phyloP scores from a whole-genome alignment of 768 basidiomycete genomes.

The Hemileccinum rubropunctum region DNA sequence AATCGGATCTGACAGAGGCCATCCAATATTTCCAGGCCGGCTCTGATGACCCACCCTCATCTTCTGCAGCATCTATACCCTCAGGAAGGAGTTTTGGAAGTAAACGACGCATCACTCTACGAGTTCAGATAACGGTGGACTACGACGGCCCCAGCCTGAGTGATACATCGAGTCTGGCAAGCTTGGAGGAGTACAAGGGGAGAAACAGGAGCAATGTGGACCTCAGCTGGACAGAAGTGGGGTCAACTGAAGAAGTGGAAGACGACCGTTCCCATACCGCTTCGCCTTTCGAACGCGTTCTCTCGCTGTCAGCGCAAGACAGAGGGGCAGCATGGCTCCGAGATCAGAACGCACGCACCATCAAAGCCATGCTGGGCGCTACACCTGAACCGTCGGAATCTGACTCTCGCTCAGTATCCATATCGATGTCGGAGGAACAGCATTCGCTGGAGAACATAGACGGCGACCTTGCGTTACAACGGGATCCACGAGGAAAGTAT shows the following conservation, averaged over 20 bases:
- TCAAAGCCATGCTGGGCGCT: conserved; percentile 57
- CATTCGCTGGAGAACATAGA: conserved; percentile 42
- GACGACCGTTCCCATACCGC: conserved; percentile 50
- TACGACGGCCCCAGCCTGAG: conserved; percentile 91
- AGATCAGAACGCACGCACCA: conserved; percentile 72
- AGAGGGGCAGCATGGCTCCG: conserved; percentile 79
- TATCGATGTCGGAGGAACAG: conserved; percentile 28
- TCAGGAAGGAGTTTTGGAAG: conserved; percentile 62
- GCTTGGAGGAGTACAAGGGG: conserved; percentile 67
- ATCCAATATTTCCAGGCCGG: conserved; percentile 83
- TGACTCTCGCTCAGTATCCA: conserved; percentile 45
- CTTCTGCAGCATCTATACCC: conserved; percentile 71
- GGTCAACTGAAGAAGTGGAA: conserved; percentile 46
- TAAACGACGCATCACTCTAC: conserved; percentile 74
- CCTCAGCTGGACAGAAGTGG: conserved; percentile 44
- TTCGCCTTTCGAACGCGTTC: conserved; percentile 38
- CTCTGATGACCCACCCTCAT: conserved; percentile 64
- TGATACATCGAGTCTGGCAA: conserved; percentile 80
- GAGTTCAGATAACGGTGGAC: conserved; percentile 76
- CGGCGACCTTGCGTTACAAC: conserved; percentile 65
- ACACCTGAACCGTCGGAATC: conserved; percentile 57
- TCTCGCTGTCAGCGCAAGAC: conserved; percentile 50
- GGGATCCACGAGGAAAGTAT: conserved; percentile 66
- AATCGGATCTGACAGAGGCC: conserved; percentile 79
- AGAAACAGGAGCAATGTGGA: conserved; percentile 55